Percentiles rank a stretch among this genome's conserved stretches.
These are phyloP conservation scores for Gryganskiella cystojenkinii DNA, from an alignment of 192 early-diverging fungal species.

Conservation along the genomic window DNA sequence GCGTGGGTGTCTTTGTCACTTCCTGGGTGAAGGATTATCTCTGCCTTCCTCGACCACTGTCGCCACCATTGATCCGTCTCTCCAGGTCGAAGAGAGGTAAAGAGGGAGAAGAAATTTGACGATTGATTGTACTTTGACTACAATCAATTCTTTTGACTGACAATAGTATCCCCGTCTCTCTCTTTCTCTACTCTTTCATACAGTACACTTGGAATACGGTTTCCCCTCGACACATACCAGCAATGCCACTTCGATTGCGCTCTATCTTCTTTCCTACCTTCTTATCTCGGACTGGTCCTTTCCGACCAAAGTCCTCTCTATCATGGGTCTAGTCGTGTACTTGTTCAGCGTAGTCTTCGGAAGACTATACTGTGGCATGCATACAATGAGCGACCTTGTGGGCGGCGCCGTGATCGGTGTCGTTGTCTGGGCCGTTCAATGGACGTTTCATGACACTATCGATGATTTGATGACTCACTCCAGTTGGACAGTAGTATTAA, in stretches of 20 bases:
- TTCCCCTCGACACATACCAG: slow-evolving; percentile 93
- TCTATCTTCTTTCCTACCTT: slow-evolving; percentile 61
- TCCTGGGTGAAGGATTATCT: slow-evolving; percentile 78
- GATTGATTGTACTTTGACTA: not conserved
- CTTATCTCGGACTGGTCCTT: slow-evolving; percentile 55
- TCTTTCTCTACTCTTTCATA: no score
- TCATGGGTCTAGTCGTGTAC: slow-evolving; percentile 57
- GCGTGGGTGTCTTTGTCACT: slow-evolving; percentile 43
- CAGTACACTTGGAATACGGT: slow-evolving; percentile 87
- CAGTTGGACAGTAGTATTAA: slow-evolving; percentile 43
- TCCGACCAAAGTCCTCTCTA: slow-evolving; percentile 32
- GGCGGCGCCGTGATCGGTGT: slow-evolving; percentile 64
- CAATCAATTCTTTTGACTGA: no score
- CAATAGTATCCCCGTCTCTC: slow-evolving; percentile 67
- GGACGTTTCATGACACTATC: slow-evolving; percentile 54
- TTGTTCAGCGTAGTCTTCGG: slow-evolving; percentile 73
- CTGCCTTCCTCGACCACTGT: slow-evolving; percentile 83
- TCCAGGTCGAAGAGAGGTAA: slow-evolving; percentile 51
- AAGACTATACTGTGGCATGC: slow-evolving; percentile 90
- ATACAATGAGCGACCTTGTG: slow-evolving; percentile 67
- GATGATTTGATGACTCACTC: slow-evolving; percentile 37
- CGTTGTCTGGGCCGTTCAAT: slow-evolving; percentile 66
- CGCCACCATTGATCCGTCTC: slow-evolving; percentile 76
- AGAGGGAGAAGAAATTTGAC: not conserved
- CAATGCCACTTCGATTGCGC: slow-evolving; percentile 80